A percentile compares a stretch with the other conserved stretches of the same genome.
Evolutionary conservation across 306 rosid genomes (phyloP).

Genomic region (Fagus sylvatica): DNA sequence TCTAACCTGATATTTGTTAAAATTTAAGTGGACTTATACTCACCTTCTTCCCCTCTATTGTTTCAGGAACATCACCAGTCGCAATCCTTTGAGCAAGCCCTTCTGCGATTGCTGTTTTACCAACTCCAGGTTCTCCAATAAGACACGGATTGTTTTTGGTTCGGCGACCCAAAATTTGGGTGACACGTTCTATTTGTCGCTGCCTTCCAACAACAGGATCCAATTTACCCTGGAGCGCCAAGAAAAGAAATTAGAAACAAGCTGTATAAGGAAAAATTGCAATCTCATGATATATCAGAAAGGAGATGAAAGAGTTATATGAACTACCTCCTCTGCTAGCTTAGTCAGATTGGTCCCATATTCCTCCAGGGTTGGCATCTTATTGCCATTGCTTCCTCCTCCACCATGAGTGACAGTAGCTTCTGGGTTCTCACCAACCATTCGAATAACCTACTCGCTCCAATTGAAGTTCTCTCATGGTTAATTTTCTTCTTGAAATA

Average conservation of each 20-base stretch:
- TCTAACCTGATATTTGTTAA: slow-evolving; percentile 4
- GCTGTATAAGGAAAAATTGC: background rate
- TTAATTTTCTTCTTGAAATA: background rate
- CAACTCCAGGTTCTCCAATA: slow-evolving; percentile 93
- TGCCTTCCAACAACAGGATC: slow-evolving; percentile 98
- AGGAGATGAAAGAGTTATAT: background rate
- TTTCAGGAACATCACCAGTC: slow-evolving; percentile 92
- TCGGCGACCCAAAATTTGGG: slow-evolving; percentile 84
- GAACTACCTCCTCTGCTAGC: slow-evolving; percentile 86
- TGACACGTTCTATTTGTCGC: slow-evolving; percentile 85
- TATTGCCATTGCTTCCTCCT: slow-evolving; percentile 79
- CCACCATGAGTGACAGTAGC: slow-evolving; percentile 88
- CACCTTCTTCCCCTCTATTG: slow-evolving; percentile 94
- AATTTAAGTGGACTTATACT: slow-evolving; percentile 7
- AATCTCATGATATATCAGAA: slow-evolving; percentile 8
- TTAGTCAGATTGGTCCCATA: slow-evolving; percentile 95
- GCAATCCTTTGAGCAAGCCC: slow-evolving; percentile 94
- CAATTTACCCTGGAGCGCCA: slow-evolving; percentile 64
- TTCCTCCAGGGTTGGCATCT: slow-evolving; percentile 98
- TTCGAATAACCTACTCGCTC: slow-evolving; percentile 81
- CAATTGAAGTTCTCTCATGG: slow-evolving; percentile 3
- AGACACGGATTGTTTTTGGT: slow-evolving; percentile 94
- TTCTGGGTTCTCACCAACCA: slow-evolving; percentile 99
- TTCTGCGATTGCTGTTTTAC: slow-evolving; percentile 93
- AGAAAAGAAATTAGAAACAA: background rate